These are phyloP conservation scores for Hypoxylon sp. DNA, from an alignment of 2,329 filamentous ascomycete genomes.

Conservation along the genomic window DNA sequence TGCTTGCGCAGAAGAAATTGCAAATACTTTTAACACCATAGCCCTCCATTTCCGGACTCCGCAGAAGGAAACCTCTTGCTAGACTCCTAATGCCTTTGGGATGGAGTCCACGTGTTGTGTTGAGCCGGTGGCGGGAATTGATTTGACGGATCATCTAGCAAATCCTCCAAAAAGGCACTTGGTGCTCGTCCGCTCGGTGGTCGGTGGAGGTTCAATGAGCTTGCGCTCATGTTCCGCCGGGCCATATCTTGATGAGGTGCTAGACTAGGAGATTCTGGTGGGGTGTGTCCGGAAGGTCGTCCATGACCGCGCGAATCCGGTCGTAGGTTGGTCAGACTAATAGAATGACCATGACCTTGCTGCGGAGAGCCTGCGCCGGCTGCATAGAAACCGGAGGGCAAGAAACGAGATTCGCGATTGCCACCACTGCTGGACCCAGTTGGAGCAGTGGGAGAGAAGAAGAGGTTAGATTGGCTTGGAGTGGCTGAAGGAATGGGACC, in stretches of 20 bases:
- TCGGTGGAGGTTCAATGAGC: conserved; percentile 76
- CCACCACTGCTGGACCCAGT: conserved; percentile 64
- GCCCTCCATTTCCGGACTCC: conserved; percentile 36
- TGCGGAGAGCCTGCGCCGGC: conserved; percentile 70
- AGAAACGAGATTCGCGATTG: conserved; percentile 81
- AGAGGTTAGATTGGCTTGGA: conserved; percentile 79
- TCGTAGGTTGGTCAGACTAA: conserved; percentile 73
- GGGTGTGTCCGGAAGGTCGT: conserved; percentile 66
- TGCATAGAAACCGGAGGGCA: conserved; percentile 93
- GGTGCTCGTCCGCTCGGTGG: conserved; percentile 81
- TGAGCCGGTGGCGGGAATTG: conserved; percentile 62
- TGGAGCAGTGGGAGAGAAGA: conserved; percentile 94
- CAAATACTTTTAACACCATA: conserved; percentile 37
- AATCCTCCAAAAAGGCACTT: conserved; percentile 89
- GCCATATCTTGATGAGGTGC: conserved; percentile 57
- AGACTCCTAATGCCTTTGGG: conserved; percentile 43
- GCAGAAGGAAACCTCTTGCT: conserved; percentile 23
- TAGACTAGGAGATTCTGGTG: conserved; percentile 75
- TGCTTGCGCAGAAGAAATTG: conserved; percentile 22
- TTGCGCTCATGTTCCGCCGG: conserved; percentile 69
- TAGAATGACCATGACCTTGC: conserved; percentile 66
- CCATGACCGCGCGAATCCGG: conserved; percentile 70
- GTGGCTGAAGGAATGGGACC: conserved; percentile 69
- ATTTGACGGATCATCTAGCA: conserved; percentile 82
- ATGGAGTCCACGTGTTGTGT: conserved; percentile 50